Evolutionary conservation across 2,329 filamentous ascomycete species (phyloP).

Genomic region (Colletotrichum sp.): DNA sequence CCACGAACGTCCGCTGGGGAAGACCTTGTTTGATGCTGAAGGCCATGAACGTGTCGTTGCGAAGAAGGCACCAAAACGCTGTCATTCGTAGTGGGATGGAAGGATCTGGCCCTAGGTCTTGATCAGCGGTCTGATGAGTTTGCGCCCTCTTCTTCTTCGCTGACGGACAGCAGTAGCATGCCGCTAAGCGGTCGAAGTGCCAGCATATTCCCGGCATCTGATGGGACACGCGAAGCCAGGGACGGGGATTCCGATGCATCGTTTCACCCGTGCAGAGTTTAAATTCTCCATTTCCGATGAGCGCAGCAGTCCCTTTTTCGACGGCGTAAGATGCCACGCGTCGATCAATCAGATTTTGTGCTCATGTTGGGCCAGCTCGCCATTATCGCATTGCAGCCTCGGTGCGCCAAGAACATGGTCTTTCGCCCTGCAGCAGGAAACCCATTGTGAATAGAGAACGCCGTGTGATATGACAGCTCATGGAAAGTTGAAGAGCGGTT

Average conservation of each 20-base stretch:
- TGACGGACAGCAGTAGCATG: conserved; percentile 4
- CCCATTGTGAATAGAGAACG: background rate
- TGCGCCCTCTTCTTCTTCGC: background rate
- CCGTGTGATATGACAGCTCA: background rate
- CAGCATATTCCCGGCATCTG: conserved; percentile 14
- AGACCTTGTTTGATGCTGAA: background rate
- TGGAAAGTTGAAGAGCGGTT: background rate
- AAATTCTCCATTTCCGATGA: conserved; percentile 12
- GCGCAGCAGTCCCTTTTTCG: background rate
- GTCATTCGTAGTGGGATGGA: background rate
- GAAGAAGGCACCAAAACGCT: background rate
- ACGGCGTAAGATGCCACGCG: background rate
- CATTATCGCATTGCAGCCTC: background rate
- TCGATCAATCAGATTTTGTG: background rate
- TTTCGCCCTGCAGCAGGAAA: background rate
- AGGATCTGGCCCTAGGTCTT: background rate
- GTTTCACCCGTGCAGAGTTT: conserved; percentile 16
- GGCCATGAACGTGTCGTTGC: background rate
- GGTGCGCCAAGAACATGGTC: background rate
- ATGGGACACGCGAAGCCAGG: conserved; percentile 11
- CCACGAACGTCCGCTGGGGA: background rate
- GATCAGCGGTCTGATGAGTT: conserved; percentile 8
- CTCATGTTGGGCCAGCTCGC: background rate
- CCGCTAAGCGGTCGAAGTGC: background rate
- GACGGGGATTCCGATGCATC: conserved; percentile 19